Base-by-base conservation (phyloP, 2,329 filamentous ascomycete genomes). In the Pyrenophora teres region DNA sequence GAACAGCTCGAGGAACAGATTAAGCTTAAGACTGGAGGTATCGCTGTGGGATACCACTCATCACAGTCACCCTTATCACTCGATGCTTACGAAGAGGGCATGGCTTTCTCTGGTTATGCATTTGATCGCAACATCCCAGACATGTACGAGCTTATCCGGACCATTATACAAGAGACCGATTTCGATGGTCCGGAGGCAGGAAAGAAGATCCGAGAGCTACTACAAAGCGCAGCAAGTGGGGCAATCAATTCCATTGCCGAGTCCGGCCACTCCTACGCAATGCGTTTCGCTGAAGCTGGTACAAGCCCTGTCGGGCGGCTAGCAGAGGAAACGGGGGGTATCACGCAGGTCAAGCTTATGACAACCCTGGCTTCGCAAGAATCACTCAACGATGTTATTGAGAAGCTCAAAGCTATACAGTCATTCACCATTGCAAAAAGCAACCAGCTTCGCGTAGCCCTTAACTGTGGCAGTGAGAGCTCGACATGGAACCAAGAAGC, bases 1-100 rank as follows among this genome's bases (percentile, higher is more conserved):
- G 94, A 97, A 72, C 87, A 97, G 72, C 83, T 97, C 44, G 94
- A 99, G 74, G 94, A 97, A 68, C 76, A 92, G 48, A 97, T 99
- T 73, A 97, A 97, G 74, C 82, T 97, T 25, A 96, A 95, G 77
- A 97, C 94, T 1, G 94, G 94, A 16, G 94, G 94, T 8, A 84
- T 99, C 32, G 89, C 87, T 2, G 86, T 95, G 13, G 87, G 88
- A 1, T 92, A 96, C 62, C 89, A 95, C 74, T 84, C 88, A n/a
- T 86, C 88, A 0, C 84, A 92, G 0, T 91, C 87, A 2, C 90
- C 93, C 0, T 82, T 81, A 1, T 84, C 93, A 59, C 85, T 90
- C 47, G 81, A 83, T 25, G 78, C 82, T 21, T 88, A 87, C 7
- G 86, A 83, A 15, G 94, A 99, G 74, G 94, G 94, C 0, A 78